Conservation (phyloP, 2,329 filamentous ascomycete species). For the Botrytis squamosa region DNA sequence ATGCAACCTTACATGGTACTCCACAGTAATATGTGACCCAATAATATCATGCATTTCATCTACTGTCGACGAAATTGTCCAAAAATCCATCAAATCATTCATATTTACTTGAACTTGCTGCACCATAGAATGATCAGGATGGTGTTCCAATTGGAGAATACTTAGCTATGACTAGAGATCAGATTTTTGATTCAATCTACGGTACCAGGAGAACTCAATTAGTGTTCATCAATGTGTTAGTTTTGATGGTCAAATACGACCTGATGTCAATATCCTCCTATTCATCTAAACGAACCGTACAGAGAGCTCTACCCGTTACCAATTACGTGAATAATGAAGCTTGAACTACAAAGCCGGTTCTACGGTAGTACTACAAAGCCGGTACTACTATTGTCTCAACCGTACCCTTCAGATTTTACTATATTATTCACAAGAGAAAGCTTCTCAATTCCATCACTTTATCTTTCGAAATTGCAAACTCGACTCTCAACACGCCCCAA, state of each 20-base stretch:
- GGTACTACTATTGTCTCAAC: neutral
- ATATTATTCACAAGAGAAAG: neutral
- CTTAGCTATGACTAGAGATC: fast-evolving
- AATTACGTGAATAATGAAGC: no score
- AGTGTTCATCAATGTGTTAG: no score
- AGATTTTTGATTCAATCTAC: no score
- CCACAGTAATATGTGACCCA: neutral
- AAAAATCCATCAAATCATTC: neutral
- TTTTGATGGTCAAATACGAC: neutral
- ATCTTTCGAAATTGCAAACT: neutral
- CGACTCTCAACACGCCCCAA: neutral
- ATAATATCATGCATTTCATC: neutral
- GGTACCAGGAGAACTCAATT: neutral
- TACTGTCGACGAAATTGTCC: neutral
- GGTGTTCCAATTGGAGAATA: neutral
- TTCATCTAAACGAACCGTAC: neutral
- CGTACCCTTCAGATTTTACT: neutral
- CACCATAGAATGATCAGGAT: neutral
- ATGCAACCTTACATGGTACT: fast-evolving
- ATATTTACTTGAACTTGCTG: neutral
- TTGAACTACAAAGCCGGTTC: neutral
- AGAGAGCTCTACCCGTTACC: neutral
- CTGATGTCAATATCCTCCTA: neutral
- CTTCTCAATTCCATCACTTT: fast-evolving
- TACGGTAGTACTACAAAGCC: neutral